Conservation (phyloP, 192 early-diverging fungal genomes). For the Dispira parvispora region DNA sequence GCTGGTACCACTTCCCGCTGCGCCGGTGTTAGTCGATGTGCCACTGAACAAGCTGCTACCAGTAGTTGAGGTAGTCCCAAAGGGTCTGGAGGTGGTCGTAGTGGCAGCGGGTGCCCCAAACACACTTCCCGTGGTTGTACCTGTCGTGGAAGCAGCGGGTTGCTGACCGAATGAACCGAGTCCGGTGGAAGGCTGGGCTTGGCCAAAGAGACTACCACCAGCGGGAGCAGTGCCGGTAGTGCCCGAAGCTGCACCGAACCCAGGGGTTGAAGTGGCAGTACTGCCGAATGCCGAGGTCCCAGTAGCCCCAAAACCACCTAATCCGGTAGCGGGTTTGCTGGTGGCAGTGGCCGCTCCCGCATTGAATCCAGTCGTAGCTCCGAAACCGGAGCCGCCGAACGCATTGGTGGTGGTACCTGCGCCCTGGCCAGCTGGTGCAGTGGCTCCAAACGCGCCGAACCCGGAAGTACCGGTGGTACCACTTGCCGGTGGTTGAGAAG, state of each 20-base stretch:
- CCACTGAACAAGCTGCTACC: conserved; percentile 15
- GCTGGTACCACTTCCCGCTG: conserved; percentile 12
- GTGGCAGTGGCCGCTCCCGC: too few relatives aligned
- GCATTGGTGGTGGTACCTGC: conserved; percentile 14
- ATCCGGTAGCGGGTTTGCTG: conserved; percentile 10
- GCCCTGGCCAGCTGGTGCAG: conserved; percentile 17
- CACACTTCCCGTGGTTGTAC: neutral
- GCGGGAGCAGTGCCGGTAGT: conserved; percentile 8
- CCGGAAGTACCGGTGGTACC: conserved; percentile 10
- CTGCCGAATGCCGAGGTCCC: neutral
- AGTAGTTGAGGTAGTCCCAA: too few relatives aligned
- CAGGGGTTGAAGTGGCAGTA: neutral
- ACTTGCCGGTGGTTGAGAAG: neutral
- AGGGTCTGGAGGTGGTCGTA: conserved; percentile 6
- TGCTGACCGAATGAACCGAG: too few relatives aligned
- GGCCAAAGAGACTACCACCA: conserved; percentile 15
- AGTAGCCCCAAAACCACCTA: conserved; percentile 12
- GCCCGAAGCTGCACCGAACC: conserved; percentile 2
- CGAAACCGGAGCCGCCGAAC: conserved; percentile 31
- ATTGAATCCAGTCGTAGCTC: conserved; percentile 13
- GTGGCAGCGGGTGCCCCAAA: conserved; percentile 16
- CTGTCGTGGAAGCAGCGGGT: too few relatives aligned
- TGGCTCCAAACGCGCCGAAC: conserved; percentile 27
- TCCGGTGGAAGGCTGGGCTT: neutral
- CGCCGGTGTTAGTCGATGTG: conserved; percentile 3